phyloP scores from a whole-genome alignment of 2,329 filamentous ascomycete species.

The Thielaviopsis euricoi region DNA sequence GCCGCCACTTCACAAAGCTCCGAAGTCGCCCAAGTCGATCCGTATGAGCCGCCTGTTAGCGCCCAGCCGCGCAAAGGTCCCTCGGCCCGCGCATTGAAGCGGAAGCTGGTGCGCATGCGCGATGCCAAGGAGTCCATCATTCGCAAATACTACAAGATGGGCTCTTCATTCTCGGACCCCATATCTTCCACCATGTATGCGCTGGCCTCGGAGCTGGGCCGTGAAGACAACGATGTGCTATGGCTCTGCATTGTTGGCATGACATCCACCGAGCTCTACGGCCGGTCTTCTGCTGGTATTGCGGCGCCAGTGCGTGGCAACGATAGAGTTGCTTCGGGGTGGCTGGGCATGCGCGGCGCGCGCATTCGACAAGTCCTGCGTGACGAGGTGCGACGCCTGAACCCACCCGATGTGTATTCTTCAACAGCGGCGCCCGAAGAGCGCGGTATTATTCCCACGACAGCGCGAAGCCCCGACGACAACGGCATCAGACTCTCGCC shows the following conservation, averaged over 20 bases:
- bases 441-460: constrained; percentile 74
- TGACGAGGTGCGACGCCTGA: constrained; percentile 86
- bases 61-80: constrained; percentile 29
- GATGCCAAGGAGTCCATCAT: constrained; percentile 62
- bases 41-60: constrained; percentile 37
- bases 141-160: constrained; percentile 69
- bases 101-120: constrained; percentile 57
- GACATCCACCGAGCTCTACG: constrained; percentile 83
- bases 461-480: constrained; percentile 76
- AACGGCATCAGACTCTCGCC: constrained; percentile 83
- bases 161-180: constrained; percentile 84
- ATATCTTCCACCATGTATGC: constrained; percentile 92
- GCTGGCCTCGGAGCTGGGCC: constrained; percentile 80
- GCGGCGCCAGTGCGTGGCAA: constrained; percentile 41
- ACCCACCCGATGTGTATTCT: constrained; percentile 53
- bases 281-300: constrained; percentile 66
- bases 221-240: constrained; percentile 89
- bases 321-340: constrained; percentile 47
- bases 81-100: constrained; percentile 56
- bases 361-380: constrained; percentile 71
- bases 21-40: constrained; percentile 30
- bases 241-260: constrained; percentile 94
- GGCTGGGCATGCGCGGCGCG: constrained; percentile 68
- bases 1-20: constrained; percentile 25
- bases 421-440: constrained; percentile 36